These are phyloP conservation scores for Cladosporium sp. DNA, from an alignment of 2,329 filamentous ascomycete genomes.

Conservation along the genomic window DNA sequence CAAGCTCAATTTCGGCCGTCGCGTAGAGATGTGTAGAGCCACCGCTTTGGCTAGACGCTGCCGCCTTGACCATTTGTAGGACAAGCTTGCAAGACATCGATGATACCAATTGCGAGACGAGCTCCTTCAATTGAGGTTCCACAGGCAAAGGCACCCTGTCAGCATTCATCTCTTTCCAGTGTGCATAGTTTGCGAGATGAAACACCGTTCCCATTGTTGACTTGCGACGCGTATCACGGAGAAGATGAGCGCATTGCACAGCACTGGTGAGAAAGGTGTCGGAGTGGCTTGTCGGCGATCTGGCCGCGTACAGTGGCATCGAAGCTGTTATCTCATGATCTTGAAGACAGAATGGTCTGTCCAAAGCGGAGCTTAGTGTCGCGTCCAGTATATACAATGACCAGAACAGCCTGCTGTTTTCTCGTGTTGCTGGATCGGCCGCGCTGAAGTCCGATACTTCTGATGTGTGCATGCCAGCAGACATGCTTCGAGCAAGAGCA, in stretches of 20 bases:
- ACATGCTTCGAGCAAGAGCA: constrained; percentile 5
- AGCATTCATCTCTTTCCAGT: constrained; percentile 5
- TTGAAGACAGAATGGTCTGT: constrained; percentile 4
- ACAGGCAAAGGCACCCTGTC: not conserved
- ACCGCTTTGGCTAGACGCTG: not conserved
- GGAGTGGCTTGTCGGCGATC: not conserved
- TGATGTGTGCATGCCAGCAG: constrained; percentile 3
- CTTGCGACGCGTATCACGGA: not conserved
- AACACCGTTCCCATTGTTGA: constrained; percentile 3
- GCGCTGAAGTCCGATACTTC: not conserved
- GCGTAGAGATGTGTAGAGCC: not conserved
- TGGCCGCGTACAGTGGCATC: not conserved
- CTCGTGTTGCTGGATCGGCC: not conserved
- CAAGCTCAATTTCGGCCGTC: not conserved
- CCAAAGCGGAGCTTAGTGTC: not conserved
- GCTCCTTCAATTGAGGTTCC: not conserved
- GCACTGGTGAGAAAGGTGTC: not conserved
- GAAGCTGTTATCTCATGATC: not conserved
- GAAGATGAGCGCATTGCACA: constrained; percentile 1
- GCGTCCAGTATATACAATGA: constrained; percentile 4
- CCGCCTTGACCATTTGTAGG: not conserved
- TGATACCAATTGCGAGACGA: not conserved
- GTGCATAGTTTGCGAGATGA: not conserved
- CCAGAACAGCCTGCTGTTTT: constrained; percentile 2
- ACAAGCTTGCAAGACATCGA: not conserved